Evolutionary conservation across 1,139 yeast genomes (phyloP), one percentile per base, ranked within the genome.

Genomic region (Pichia sp.): DNA sequence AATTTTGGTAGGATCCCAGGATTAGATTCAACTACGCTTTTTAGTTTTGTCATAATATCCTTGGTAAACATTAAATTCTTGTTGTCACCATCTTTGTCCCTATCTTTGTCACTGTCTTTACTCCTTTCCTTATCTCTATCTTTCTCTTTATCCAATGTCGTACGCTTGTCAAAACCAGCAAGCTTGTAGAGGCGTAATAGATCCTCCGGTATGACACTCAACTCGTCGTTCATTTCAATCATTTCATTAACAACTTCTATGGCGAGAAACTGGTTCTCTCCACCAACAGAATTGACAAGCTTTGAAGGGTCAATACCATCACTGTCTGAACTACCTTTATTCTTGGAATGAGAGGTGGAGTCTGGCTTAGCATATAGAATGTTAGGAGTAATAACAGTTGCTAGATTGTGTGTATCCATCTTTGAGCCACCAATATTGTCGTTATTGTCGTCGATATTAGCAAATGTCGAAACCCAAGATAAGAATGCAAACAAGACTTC

Each of bases 401-500:
- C 96, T 56, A 95, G 75, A 66, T 95, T 95, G 66, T 91, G 96
- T 36, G 87, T 80, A 66, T 93, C 98, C 99, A 95, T 95, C 71
- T 91, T 93, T 7, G 97, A 90, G 0, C 99, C 99, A 26, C 81
- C 88, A 61, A 85, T 89, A 62, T 86, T 95, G 25, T 80, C 80
- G 60, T 85, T 88, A 60, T 85, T 88, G 62, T 86, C 89, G 62
- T 86, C 95, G 56, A 87, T 80, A 60, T 88, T 93, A 1, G 98
- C 87, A 70, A 95, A 95, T 5, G 98, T 88, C 0, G 98, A 91
- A 1, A 91, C 95, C 98, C 99, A 93, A 67, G 85, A 85, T 67
- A 95, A 80, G 67, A 95, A 95, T 58, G 85, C 84, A 37, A 91
- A 74, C 49, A 95, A 72, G 4, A 91, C 96, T 66, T 95, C 99